Evolutionary conservation across 2,329 filamentous ascomycete genomes (phyloP).

Genomic region (Diaporthe destruens): DNA sequence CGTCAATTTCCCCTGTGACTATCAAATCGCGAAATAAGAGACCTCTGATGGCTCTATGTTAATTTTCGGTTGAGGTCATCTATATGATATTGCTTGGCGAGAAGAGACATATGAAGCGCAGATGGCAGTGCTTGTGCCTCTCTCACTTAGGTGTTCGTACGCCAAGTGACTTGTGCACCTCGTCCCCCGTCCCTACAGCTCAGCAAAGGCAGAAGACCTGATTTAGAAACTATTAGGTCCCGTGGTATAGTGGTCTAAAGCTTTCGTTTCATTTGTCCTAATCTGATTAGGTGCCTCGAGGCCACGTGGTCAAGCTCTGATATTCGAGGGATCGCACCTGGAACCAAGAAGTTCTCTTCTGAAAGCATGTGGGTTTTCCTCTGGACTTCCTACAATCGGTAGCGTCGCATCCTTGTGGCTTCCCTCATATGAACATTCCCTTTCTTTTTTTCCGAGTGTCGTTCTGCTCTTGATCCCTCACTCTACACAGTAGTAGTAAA

Average conservation of each 20-base stretch:
- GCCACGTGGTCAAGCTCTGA: background rate
- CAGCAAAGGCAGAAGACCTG: background rate
- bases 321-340: background rate
- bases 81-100: background rate
- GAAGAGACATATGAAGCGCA: background rate
- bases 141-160: background rate
- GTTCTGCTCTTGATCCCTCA: background rate
- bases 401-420: background rate
- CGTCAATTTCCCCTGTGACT: background rate
- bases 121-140: background rate
- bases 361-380: background rate
- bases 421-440: background rate
- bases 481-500: too few species aligned
- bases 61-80: background rate
- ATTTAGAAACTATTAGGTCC: background rate
- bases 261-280: background rate
- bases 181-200: background rate
- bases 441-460: background rate
- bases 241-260: background rate
- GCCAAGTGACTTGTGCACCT: background rate
- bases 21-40: background rate
- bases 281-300: background rate
- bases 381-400: background rate
- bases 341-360: background rate
- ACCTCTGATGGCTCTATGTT: background rate